Percentiles rank a stretch among this genome's conserved stretches.
These are phyloP conservation scores for Trichoderma citrinoviride DNA, from an alignment of 2,329 filamentous ascomycete genomes.

Conservation along the genomic window DNA sequence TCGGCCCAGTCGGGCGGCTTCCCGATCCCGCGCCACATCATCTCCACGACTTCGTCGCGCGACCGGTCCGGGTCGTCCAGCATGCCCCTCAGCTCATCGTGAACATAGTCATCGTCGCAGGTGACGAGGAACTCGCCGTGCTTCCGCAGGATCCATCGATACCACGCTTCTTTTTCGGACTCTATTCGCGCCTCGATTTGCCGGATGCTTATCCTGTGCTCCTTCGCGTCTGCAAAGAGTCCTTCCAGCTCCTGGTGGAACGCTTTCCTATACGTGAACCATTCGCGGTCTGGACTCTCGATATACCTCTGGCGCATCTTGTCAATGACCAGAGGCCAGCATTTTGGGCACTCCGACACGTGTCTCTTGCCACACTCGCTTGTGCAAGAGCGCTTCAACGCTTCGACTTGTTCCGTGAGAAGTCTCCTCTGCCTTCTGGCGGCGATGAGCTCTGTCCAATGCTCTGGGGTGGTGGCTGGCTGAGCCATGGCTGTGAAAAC, in stretches of 20 bases:
- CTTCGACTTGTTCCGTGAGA: slow-evolving; percentile 43
- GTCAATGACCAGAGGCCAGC: slow-evolving; percentile 48
- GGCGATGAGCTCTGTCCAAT: slow-evolving; percentile 41
- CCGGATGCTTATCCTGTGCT: slow-evolving; percentile 42
- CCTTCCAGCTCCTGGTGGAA: slow-evolving; percentile 51
- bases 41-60: slow-evolving; percentile 38
- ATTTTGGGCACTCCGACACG: slow-evolving; percentile 46
- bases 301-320: slow-evolving; percentile 41
- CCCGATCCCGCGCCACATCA: slow-evolving; percentile 39
- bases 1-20: slow-evolving; percentile 34
- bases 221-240: slow-evolving; percentile 48
- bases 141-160: slow-evolving; percentile 44
- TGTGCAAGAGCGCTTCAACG: slow-evolving; percentile 44
- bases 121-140: slow-evolving; percentile 40
- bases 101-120: slow-evolving; percentile 31
- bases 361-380: slow-evolving; percentile 43
- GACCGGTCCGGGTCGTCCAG: slow-evolving; percentile 40
- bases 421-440: slow-evolving; percentile 34
- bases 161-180: slow-evolving; percentile 54
- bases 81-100: slow-evolving; percentile 37
- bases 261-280: slow-evolving; percentile 50
- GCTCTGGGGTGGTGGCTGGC: slow-evolving; percentile 34
- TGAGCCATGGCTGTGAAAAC: slow-evolving; percentile 1
- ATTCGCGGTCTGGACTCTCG: slow-evolving; percentile 42
- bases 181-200: slow-evolving; percentile 50